Percentiles rank a stretch among this genome's conserved stretches.
Conservation (phyloP, 495 filamentous ascomycete genomes). For the Parathielavia appendiculata region DNA sequence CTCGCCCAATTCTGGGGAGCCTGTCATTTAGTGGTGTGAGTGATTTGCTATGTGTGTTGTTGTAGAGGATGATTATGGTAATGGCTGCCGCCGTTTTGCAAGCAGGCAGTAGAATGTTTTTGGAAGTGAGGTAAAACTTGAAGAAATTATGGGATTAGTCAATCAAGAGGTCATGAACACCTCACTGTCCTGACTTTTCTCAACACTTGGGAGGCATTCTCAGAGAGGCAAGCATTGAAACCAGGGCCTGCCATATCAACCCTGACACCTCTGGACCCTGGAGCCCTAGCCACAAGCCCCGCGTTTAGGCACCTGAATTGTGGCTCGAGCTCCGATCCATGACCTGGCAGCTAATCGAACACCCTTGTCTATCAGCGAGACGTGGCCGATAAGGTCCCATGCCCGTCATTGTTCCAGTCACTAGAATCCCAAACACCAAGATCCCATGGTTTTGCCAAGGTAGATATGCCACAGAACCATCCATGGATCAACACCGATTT, state of each 20-base stretch:
- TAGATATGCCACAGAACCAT: background rate
- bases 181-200: too few species aligned
- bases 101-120: too few species aligned
- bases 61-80: background rate
- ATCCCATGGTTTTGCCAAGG: too few species aligned
- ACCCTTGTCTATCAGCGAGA: constrained; percentile 11
- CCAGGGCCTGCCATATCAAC: too few species aligned
- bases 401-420: background rate
- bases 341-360: constrained; percentile 3
- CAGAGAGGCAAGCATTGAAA: too few species aligned
- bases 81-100: too few species aligned
- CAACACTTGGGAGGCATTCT: too few species aligned
- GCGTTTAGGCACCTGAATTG: background rate
- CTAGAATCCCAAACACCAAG: constrained; percentile 1
- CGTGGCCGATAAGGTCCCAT: constrained; percentile 12
- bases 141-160: too few species aligned
- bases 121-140: too few species aligned
- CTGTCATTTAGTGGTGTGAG: constrained; percentile 27
- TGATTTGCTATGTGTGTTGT: background rate
- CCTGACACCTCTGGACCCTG: too few species aligned
- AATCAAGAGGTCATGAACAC: too few species aligned
- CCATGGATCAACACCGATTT: background rate
- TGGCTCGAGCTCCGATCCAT: constrained; percentile 4
- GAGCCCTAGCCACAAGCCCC: too few species aligned
- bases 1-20: constrained; percentile 17